phyloP scores from a whole-genome alignment of 768 basidiomycete genomes.

The Postia placenta region DNA sequence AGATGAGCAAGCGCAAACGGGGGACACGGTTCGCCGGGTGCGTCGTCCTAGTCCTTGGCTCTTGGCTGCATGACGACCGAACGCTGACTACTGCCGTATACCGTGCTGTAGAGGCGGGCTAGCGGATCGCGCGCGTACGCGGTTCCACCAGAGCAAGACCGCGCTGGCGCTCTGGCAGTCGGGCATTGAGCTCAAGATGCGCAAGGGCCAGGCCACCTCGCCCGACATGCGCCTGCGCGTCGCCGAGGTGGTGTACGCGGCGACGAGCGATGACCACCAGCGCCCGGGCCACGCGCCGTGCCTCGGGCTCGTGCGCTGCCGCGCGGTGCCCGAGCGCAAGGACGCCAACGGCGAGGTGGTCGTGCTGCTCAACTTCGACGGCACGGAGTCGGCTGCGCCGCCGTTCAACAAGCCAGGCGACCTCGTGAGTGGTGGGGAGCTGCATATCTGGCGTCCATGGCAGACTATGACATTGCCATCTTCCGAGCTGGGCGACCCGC shows the following conservation, averaged over 20 bases:
- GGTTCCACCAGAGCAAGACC: conserved; percentile 38
- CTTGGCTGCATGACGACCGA: background rate
- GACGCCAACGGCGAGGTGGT: conserved; percentile 7
- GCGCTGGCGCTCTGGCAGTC: conserved; percentile 48
- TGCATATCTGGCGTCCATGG: conserved; percentile 49
- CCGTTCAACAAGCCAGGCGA: conserved; percentile 21
- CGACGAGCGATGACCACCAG: conserved; percentile 23
- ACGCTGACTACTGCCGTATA: background rate
- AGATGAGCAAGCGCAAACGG: conserved; percentile 35
- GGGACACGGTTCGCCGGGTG: conserved; percentile 44
- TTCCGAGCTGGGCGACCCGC: background rate
- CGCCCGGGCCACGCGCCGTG: conserved; percentile 18
- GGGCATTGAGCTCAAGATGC: conserved; percentile 32
- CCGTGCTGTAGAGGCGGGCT: conserved; percentile 42
- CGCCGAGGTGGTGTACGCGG: conserved; percentile 33
- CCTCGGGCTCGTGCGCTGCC: conserved; percentile 11
- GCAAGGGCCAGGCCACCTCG: conserved; percentile 9
- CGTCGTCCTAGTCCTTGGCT: conserved; percentile 11
- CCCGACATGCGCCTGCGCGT: conserved; percentile 43
- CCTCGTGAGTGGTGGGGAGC: conserved; percentile 34
- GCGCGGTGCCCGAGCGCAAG: conserved; percentile 3
- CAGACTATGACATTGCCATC: background rate
- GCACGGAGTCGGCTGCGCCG: conserved; percentile 1
- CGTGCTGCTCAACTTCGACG: conserved; percentile 13
- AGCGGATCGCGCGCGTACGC: conserved; percentile 41